Conservation (phyloP, 2,329 filamentous ascomycete genomes). For the Fusarium nodosum region DNA sequence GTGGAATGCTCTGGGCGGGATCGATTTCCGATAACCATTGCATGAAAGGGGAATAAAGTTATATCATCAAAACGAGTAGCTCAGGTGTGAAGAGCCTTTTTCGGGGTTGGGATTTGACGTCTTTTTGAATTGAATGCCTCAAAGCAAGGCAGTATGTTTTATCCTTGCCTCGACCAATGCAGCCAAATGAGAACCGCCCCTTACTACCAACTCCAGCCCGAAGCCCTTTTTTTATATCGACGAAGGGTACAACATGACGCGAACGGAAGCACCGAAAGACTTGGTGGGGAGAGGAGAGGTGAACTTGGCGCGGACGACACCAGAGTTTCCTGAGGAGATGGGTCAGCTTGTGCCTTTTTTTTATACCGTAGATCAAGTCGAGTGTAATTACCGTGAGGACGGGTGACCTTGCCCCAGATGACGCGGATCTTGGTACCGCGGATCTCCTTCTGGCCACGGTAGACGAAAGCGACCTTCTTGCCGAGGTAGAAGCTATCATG, state of each 20-base stretch:
- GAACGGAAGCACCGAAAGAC: conserved; percentile 95
- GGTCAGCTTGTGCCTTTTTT: conserved; percentile 32
- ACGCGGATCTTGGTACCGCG: conserved; percentile 98
- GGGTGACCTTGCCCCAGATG: conserved; percentile 99
- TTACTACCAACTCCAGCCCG: conserved; percentile 73
- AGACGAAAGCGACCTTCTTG: conserved; percentile 99
- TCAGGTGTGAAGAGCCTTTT: conserved; percentile 46
- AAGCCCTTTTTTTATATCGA: conserved; percentile 86
- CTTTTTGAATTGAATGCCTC: conserved; percentile 68
- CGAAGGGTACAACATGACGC: conserved; percentile 98
- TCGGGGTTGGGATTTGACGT: conserved; percentile 58
- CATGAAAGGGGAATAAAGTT: conserved; percentile 38
- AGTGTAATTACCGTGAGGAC: conserved; percentile 83
- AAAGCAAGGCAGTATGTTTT: conserved; percentile 66
- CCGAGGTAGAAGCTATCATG: conserved; percentile 87
- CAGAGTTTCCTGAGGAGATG: conserved; percentile 82
- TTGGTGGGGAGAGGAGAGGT: conserved; percentile 93
- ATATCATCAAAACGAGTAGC: conserved; percentile 46
- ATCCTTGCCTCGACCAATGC: conserved; percentile 71
- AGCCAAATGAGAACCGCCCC: conserved; percentile 72
- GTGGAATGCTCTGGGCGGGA: conserved; percentile 46
- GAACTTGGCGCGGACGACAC: conserved; percentile 98
- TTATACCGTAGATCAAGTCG: background rate
- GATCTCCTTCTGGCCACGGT: conserved; percentile 94
- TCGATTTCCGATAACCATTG: conserved; percentile 46